Percentiles rank a stretch among this genome's conserved stretches.
Evolutionary conservation across 106 monocot genomes (phyloP).

Genomic region (Acorus gramineus): DNA sequence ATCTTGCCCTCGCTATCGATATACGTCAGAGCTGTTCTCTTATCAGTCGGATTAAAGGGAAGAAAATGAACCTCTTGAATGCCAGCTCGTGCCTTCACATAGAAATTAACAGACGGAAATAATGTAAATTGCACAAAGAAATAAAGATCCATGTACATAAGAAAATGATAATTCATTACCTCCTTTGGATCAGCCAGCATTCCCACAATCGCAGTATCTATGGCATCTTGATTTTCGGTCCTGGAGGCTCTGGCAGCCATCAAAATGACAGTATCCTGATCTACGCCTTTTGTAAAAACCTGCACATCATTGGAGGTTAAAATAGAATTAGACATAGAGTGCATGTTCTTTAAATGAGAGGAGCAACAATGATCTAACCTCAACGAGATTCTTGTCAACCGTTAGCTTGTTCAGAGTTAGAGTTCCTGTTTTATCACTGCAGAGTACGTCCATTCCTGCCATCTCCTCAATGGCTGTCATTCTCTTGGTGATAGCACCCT

Average conservation of each 20-base stretch:
- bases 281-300: conserved; percentile 78
- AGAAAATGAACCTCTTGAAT: conserved; percentile 34
- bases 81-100: conserved; percentile 17
- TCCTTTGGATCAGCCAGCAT: conserved; percentile 96
- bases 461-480: conserved; percentile 94
- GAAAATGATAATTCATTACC: conserved; percentile 19
- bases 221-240: conserved; percentile 95
- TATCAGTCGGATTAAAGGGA: conserved; percentile 32
- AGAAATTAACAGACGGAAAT: background rate
- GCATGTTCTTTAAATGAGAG: background rate
- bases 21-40: conserved; percentile 27
- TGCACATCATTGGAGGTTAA: conserved; percentile 4
- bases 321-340: background rate
- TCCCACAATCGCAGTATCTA: conserved; percentile 87
- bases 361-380: conserved; percentile 23
- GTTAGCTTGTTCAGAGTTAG: conserved; percentile 78
- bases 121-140: background rate
- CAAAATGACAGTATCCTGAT: conserved; percentile 75
- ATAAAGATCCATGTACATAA: background rate
- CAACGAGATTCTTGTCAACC: conserved; percentile 64
- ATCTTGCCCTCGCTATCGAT: conserved; percentile 17
- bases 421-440: conserved; percentile 90
- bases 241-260: conserved; percentile 96
- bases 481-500: conserved; percentile 90
- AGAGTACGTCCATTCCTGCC: conserved; percentile 98